phyloP scores from a whole-genome alignment of 805 yeast genomes.

The Debaryomyces tyrocola region DNA sequence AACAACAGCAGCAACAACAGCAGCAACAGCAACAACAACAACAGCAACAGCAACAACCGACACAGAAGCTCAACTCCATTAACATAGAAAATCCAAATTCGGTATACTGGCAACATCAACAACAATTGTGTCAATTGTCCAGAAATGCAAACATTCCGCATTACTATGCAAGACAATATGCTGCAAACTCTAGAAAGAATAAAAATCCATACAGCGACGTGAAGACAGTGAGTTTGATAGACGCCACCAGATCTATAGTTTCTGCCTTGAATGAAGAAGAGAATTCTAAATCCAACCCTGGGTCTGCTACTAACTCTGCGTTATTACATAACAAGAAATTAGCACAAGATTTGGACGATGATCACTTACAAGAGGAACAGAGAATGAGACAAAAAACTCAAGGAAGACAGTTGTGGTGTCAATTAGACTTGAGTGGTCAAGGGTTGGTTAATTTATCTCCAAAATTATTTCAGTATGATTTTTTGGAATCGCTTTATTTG shows the following conservation, averaged over 20 bases:
- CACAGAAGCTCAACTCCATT: conserved; percentile 32
- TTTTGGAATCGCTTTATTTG: conserved; percentile 81
- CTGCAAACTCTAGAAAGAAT: conserved; percentile 57
- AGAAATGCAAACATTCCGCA: conserved; percentile 68
- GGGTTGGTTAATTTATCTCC: conserved; percentile 71
- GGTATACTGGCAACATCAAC: conserved; percentile 76
- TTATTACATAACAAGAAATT: conserved; percentile 44
- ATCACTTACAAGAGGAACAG: conserved; percentile 51
- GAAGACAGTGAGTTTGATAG: conserved; percentile 39
- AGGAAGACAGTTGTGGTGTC: conserved; percentile 90
- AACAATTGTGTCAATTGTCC: conserved; percentile 68
- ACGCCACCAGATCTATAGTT: conserved; percentile 41
- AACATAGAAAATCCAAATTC: conserved; percentile 42
- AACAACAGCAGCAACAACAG: conserved; percentile 18
- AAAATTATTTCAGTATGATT: conserved; percentile 74
- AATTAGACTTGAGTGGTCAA: conserved; percentile 89
- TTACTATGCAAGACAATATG: conserved; percentile 81
- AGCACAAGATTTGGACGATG: conserved; percentile 54
- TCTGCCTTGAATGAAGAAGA: conserved; percentile 44
- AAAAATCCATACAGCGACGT: conserved; percentile 38
- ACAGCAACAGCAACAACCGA: conserved; percentile 19
- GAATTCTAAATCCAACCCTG: conserved; percentile 24
- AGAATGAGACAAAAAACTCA: conserved; percentile 57
- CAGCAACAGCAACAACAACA: conserved; percentile 18
- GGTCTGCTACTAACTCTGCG: conserved; percentile 38